phyloP scores from a whole-genome alignment of 169 alveolate genomes.

The Plasmodium gonderi region DNA sequence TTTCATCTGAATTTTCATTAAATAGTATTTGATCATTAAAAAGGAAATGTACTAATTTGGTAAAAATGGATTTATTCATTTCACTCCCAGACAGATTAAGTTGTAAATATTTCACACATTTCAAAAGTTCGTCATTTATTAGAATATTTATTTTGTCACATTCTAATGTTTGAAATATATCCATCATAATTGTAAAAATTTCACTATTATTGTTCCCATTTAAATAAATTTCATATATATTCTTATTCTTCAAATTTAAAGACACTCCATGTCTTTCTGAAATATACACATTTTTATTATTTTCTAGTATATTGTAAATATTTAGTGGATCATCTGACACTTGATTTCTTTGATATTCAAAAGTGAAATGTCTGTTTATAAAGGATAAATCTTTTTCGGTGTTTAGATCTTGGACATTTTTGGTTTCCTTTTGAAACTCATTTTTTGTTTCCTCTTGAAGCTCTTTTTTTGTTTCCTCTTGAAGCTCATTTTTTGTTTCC shows the following conservation, averaged over 20 bases:
- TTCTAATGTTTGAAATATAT: slow-evolving; percentile 50
- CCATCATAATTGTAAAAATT: slow-evolving; percentile 35
- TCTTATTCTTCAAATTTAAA: slow-evolving; percentile 17
- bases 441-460: no score
- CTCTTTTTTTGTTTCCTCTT: background rate
- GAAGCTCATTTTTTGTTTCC: no score
- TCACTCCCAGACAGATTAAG: slow-evolving; percentile 5
- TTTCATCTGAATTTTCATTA: slow-evolving; percentile 71
- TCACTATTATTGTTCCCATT: slow-evolving; percentile 19
- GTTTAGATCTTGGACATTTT: no score
- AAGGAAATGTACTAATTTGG: slow-evolving; percentile 21
- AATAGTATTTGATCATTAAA: slow-evolving; percentile 53
- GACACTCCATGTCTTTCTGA: background rate
- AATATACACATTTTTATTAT: slow-evolving; percentile 23
- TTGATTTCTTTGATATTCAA: slow-evolving; percentile 42
- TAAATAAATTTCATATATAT: slow-evolving; percentile 11
- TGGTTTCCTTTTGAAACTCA: no score
- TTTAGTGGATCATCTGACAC: slow-evolving; percentile 35
- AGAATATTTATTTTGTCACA: slow-evolving; percentile 51
- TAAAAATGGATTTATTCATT: slow-evolving; percentile 9
- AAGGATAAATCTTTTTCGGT: background rate
- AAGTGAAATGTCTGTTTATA: slow-evolving; percentile 15
- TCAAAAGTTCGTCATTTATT: slow-evolving; percentile 40
- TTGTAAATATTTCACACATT: slow-evolving; percentile 15
- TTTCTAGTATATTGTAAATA: slow-evolving; percentile 55